Conservation (phyloP, 805 yeast species). For the Debaryomyces hansenii region DNA sequence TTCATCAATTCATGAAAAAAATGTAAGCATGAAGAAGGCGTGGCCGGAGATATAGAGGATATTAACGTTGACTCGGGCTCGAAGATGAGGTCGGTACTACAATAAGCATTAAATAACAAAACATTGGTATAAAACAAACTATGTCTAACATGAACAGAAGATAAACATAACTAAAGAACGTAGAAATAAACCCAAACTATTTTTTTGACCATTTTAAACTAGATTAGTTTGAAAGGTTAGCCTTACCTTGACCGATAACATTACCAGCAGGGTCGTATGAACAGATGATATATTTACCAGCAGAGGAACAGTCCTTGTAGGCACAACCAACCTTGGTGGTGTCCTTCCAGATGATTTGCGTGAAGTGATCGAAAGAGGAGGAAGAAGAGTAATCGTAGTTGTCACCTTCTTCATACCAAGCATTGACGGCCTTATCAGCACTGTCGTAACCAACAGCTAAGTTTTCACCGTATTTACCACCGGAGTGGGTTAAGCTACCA, state of each 20-base stretch:
- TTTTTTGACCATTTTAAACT: no score
- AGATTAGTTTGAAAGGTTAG: conserved; percentile 8
- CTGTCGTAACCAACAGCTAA: conserved; percentile 35
- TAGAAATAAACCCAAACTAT: not conserved
- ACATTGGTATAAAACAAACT: no score
- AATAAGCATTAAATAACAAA: no score
- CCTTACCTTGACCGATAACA: conserved; percentile 41
- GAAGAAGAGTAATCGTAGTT: conserved; percentile 31
- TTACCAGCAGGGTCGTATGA: conserved; percentile 78
- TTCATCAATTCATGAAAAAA: no score
- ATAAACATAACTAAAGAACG: not conserved
- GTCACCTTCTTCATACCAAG: conserved; percentile 43
- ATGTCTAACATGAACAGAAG: not conserved
- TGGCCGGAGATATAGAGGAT: no score
- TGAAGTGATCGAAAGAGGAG: conserved; percentile 58
- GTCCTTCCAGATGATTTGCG: conserved; percentile 74
- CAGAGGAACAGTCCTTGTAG: conserved; percentile 51
- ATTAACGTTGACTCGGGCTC: no score
- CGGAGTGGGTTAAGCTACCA: conserved; percentile 36
- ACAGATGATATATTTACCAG: conserved; percentile 67
- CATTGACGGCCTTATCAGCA: conserved; percentile 31
- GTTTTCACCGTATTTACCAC: conserved; percentile 43
- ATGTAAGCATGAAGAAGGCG: no score
- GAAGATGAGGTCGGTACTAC: no score
- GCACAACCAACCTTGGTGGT: conserved; percentile 73